Conservation (phyloP, 2,329 filamentous ascomycete species). For the Cladosporium phlei region DNA sequence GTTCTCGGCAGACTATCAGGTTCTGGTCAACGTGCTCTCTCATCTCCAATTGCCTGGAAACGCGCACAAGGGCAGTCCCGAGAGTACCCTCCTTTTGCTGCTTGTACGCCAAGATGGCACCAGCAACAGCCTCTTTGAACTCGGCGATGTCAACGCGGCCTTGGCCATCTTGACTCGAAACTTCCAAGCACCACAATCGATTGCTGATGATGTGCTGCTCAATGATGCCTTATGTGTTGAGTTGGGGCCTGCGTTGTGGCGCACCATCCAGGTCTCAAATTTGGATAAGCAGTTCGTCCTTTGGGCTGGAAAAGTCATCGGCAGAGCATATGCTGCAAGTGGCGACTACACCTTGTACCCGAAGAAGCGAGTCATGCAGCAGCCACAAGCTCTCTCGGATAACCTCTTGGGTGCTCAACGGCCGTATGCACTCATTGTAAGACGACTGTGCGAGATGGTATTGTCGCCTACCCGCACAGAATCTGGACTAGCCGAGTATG, state of each 20-base stretch:
- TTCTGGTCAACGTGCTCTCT: constrained; percentile 18
- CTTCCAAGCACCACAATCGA: constrained; percentile 59
- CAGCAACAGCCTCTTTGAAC: constrained; percentile 61
- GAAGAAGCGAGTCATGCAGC: not conserved
- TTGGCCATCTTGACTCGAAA: constrained; percentile 68
- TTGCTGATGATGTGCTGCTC: constrained; percentile 63
- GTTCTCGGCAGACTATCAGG: constrained; percentile 7
- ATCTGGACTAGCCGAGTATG: constrained; percentile 43
- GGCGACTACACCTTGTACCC: not conserved
- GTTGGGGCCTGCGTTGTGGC: constrained; percentile 23
- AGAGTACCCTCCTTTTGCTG: constrained; percentile 73
- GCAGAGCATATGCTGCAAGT: constrained; percentile 67
- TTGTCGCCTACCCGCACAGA: constrained; percentile 31
- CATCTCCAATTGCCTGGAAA: constrained; percentile 65
- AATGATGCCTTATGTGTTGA: constrained; percentile 49
- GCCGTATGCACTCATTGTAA: constrained; percentile 30
- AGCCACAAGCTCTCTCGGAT: not conserved
- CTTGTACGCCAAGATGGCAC: constrained; percentile 69
- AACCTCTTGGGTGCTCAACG: not conserved
- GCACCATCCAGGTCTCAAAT: not conserved
- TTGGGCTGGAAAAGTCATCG: constrained; percentile 82
- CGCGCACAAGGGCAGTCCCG: constrained; percentile 63
- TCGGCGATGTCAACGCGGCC: constrained; percentile 64
- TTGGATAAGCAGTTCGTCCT: constrained; percentile 40
- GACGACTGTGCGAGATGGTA: constrained; percentile 26